phyloP scores from a whole-genome alignment of 345 rosid species.

The Cardamine occulta region DNA sequence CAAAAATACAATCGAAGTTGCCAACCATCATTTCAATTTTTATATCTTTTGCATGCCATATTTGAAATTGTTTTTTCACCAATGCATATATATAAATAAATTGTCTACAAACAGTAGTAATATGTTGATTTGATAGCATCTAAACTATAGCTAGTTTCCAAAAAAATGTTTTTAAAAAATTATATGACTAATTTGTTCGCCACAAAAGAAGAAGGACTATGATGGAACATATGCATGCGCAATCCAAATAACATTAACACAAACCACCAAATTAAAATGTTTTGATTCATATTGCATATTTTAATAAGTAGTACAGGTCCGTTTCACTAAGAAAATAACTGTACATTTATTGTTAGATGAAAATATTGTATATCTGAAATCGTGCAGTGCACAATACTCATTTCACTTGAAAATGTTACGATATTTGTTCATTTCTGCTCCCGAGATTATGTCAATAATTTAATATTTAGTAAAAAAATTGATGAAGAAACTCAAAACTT shows the following conservation, averaged over 20 bases:
- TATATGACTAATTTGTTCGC: not conserved
- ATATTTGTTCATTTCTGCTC: not conserved
- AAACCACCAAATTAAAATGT: not conserved
- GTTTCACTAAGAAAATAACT: not conserved
- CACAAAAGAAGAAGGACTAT: not conserved
- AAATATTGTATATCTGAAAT: not conserved
- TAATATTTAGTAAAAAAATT: not conserved
- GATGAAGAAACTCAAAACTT: conserved; percentile 20
- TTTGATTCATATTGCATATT: too few relatives aligned
- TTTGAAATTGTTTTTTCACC: not conserved
- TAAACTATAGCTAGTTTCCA: not conserved
- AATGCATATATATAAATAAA: not conserved
- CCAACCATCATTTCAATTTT: not conserved
- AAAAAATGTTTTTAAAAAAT: too few relatives aligned
- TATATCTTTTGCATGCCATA: not conserved
- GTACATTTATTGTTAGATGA: not conserved
- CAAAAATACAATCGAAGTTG: conserved; percentile 3
- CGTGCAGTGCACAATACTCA: not conserved
- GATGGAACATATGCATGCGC: too few relatives aligned
- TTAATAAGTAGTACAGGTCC: not conserved
- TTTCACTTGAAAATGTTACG: conserved; percentile 3
- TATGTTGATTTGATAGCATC: not conserved
- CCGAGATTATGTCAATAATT: conserved; percentile 15
- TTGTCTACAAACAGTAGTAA: not conserved
- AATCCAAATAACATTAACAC: not conserved